phyloP scores from a whole-genome alignment of 2,329 filamentous ascomycete genomes.

The Botrytis sinoallii region DNA sequence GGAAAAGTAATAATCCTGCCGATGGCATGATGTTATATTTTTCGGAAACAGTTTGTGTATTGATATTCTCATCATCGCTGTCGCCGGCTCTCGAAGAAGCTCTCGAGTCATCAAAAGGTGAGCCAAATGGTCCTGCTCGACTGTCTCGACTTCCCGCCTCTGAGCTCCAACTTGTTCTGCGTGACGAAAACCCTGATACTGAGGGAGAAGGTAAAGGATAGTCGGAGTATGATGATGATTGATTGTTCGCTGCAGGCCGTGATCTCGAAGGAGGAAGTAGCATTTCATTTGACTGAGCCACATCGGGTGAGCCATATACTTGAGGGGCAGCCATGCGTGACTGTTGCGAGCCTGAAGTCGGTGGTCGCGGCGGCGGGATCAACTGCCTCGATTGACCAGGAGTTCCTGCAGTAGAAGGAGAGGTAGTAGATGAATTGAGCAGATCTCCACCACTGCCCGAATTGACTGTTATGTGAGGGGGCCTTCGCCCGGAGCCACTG shows the following conservation, averaged over 20 bases:
- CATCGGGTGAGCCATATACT: conserved; percentile 31
- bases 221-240: conserved; percentile 49
- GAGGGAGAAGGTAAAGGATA: conserved; percentile 41
- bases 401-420: conserved; percentile 33
- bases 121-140: conserved; percentile 39
- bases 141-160: conserved; percentile 53
- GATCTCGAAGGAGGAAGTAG: conserved; percentile 47
- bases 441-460: conserved; percentile 53
- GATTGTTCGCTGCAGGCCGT: conserved; percentile 41
- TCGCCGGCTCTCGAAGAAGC: conserved; percentile 40
- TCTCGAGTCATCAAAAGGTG: conserved; percentile 40
- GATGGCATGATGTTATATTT: conserved; percentile 72
- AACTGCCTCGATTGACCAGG: conserved; percentile 35
- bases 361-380: conserved; percentile 28
- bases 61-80: conserved; percentile 63
- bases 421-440: conserved; percentile 40
- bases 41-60: conserved; percentile 69
- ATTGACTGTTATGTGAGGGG: conserved; percentile 63
- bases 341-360: conserved; percentile 21
- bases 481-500: conserved; percentile 26
- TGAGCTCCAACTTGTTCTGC: conserved; percentile 64
- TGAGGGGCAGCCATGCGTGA: conserved; percentile 20
- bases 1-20: conserved; percentile 63
- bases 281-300: conserved; percentile 45
- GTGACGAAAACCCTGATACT: conserved; percentile 49